These are phyloP conservation scores for Mariannaea elegans DNA, from an alignment of 2,329 filamentous ascomycete genomes.

Conservation along the genomic window DNA sequence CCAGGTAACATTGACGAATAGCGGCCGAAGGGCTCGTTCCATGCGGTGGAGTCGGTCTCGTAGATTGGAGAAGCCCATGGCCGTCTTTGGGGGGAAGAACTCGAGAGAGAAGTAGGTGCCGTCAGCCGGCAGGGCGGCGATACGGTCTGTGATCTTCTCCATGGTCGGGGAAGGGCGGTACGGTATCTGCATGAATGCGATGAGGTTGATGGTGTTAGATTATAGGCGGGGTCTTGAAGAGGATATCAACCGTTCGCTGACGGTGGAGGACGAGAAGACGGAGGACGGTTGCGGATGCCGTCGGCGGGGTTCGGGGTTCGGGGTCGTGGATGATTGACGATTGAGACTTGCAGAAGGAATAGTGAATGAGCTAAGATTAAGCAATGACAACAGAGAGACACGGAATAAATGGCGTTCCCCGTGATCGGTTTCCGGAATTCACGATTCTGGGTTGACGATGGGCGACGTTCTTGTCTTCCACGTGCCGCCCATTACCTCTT, in stretches of 20 bases:
- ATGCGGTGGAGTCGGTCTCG: conserved; percentile 94
- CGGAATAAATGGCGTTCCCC: background rate
- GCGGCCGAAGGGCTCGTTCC: conserved; percentile 86
- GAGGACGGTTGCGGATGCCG: conserved; percentile 26
- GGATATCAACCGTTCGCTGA: background rate
- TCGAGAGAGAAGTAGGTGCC: conserved; percentile 94
- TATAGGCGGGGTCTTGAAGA: background rate
- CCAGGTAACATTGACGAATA: conserved; percentile 99
- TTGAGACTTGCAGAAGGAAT: background rate
- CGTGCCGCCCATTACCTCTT: conserved; percentile 21
- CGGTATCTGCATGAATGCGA: conserved; percentile 8
- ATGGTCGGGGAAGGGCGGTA: conserved; percentile 51
- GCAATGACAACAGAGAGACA: background rate
- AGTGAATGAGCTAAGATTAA: background rate
- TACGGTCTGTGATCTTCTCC: conserved; percentile 95
- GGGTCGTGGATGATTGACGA: conserved; percentile 9
- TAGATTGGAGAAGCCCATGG: conserved; percentile 94
- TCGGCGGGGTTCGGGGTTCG: conserved; percentile 20
- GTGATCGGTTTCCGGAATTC: background rate
- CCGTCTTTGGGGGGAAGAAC: conserved; percentile 98
- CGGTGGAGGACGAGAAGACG: conserved; percentile 6
- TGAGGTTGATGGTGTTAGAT: background rate
- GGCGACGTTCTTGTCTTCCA: background rate
- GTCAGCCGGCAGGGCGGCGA: conserved; percentile 84
- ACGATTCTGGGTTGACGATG: background rate